Base-by-base conservation (phyloP, 805 yeast species). In the Saccharomycopsis sp. region DNA sequence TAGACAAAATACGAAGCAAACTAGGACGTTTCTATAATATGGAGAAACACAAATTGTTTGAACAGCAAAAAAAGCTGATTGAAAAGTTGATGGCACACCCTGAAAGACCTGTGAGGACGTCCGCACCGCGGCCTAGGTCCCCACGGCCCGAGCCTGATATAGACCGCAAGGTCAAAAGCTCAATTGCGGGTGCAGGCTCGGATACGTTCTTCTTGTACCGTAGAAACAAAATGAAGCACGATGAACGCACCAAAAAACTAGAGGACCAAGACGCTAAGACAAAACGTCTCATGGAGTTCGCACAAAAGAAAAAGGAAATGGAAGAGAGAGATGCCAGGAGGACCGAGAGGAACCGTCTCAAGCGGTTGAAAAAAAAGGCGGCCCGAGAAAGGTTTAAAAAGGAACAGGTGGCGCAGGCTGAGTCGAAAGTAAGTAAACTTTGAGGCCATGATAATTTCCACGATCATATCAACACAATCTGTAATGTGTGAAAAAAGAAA, bases 121-220 rank as follows among this genome's bases (percentile, higher is more conserved):
- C n/a, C n/a, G n/a, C n/a, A n/a, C n/a, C n/a, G n/a, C n/a, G n/a
- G n/a, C n/a, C n/a, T 12, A 44, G 12, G 4, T 44, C 48, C 16
- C 4, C 4, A 44, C 48, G 16, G 21, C 12, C 18, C 5, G 21
- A 44, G 16, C 18, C 48, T 16, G 37, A 29, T 29, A 29, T 12
- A 29, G 37, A 29, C 16, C 21, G 48, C n/a, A 55, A 50, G 2
- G 14, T 55, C 5, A 55, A 55, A 21, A 24, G 54, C 16, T 50
- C 53, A 15, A 50, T 55, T n/a, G 57, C 57, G 4, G 57, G 57
- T 2, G 57, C 50, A 20, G 57, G 57, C 16, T 55, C 57, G 14
- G 57, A 55, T 24, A 20, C 15, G 47, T 55, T 34, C 29, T 21
- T 50, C 20, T 23, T 34, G 14, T 55, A 55, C 18, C n/a, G 53